Evolutionary conservation across 352 stramenopile genomes (phyloP), one percentile per base, ranked within the genome.

Genomic region (Globisporangium cederbergense): DNA sequence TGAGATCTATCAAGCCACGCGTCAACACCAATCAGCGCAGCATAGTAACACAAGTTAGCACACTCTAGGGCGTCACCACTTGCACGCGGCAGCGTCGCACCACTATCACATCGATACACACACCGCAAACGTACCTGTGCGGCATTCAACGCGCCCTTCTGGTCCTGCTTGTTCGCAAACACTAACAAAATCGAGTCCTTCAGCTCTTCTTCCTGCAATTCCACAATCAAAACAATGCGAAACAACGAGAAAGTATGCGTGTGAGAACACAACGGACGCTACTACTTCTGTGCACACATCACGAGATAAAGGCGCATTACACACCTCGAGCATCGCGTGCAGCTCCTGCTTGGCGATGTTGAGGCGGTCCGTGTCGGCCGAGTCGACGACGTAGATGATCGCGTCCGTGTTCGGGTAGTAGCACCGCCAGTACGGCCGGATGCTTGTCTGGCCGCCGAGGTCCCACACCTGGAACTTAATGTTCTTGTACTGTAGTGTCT

Each of bases 91-190:
- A 49, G 32, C 50, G 25, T 42, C 36, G 51, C 45, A n/a, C 9
- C 14, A 53, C 3, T 36, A 20, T 7, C 42, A 20, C 42, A 20
- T 14, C 20, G 4, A 47, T 20, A 1, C 47, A 38, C 22, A 25
- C 42, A 4, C 28, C 16, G n/a, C 51, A 3, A 59, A 62, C 70
- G 32, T 54, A 96, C 86, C 81, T 96, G 85, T 54, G 85, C 86
- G 49, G 88, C 88, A 36, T 94, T 95, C 40, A 96, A 65, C 5
- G 97, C 96, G 28, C 97, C 97, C 56, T 97, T 97, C 67, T 99
- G 96, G 86, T 99, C 97, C 77, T 99, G 98, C 72, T 99, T 99
- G 80, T 99, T 99, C 34, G 98, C 98, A 84, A 99, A 99, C 14
- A 99, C 97, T 40, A 99, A 76, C 67, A 99, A 76, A 73, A 99